Percentiles rank a stretch among this genome's conserved stretches.
Conservation (phyloP, 1,284 basidiomycete genomes). For the Pseudozyma hubeiensis region DNA sequence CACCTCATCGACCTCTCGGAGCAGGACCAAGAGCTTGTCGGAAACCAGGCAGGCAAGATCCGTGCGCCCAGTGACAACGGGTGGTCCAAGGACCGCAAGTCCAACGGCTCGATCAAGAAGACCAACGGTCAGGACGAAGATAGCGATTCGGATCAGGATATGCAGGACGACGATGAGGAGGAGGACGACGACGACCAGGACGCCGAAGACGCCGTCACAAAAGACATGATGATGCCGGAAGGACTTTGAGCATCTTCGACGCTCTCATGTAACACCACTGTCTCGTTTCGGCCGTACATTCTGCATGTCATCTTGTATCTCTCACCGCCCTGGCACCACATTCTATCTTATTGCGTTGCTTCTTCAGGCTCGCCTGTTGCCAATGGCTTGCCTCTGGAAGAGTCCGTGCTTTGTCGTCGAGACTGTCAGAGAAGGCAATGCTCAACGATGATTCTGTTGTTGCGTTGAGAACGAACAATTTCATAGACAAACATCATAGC, state of each 20-base stretch:
- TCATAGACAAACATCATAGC: too few relatives aligned
- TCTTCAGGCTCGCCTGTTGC: too few relatives aligned
- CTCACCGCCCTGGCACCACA: background rate
- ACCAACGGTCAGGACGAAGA: constrained; percentile 24
- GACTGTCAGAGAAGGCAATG: too few relatives aligned
- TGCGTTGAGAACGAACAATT: too few relatives aligned
- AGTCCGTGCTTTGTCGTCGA: too few relatives aligned
- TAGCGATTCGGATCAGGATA: constrained; percentile 24
- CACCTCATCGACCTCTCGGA: constrained; percentile 47
- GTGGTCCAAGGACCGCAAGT: constrained; percentile 42
- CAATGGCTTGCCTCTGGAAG: too few relatives aligned
- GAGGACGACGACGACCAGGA: constrained; percentile 37
- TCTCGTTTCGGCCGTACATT: background rate
- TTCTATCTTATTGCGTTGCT: too few relatives aligned
- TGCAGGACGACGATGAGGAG: constrained; percentile 44
- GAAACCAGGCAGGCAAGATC: constrained; percentile 40
- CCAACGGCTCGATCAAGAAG: constrained; percentile 27
- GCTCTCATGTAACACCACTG: constrained; percentile 1
- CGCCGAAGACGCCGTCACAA: constrained; percentile 51
- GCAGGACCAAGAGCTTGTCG: constrained; percentile 51
- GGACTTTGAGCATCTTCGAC: constrained; percentile 24
- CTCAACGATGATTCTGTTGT: too few relatives aligned
- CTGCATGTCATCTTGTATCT: background rate
- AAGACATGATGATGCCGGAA: constrained; percentile 61
- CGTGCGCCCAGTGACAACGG: constrained; percentile 47